phyloP scores from a whole-genome alignment of 768 basidiomycete species.

The Hygrocybe punicea region DNA sequence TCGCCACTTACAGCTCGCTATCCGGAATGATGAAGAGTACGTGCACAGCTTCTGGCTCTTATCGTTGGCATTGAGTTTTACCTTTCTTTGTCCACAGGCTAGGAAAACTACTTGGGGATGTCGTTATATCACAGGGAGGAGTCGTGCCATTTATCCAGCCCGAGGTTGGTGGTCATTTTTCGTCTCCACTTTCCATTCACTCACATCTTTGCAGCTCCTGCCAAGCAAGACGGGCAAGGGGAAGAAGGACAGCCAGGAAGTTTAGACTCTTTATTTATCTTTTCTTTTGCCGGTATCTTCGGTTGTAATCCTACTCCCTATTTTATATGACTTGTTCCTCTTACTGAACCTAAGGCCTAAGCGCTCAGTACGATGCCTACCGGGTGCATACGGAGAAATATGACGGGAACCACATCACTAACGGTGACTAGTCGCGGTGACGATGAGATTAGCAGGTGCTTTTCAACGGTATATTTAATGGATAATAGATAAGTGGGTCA shows the following conservation, averaged over 20 bases:
- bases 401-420: too few species aligned
- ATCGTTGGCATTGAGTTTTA: not conserved
- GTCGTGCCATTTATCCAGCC: slow-evolving; percentile 70
- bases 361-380: too few species aligned
- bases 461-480: too few species aligned
- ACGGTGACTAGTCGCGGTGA: too few species aligned
- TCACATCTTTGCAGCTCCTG: slow-evolving; percentile 32
- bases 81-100: slow-evolving; percentile 35
- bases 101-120: slow-evolving; percentile 74
- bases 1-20: slow-evolving; percentile 76
- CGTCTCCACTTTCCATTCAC: not conserved
- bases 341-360: not conserved
- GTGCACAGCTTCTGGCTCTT: slow-evolving; percentile 13
- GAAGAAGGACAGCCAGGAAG: slow-evolving; percentile 49
- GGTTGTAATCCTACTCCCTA: slow-evolving; percentile 8
- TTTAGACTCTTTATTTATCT: slow-evolving; percentile 31
- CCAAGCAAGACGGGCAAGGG: slow-evolving; percentile 44
- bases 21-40: slow-evolving; percentile 75
- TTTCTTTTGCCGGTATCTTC: slow-evolving; percentile 25
- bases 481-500: too few species aligned
- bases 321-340: slow-evolving; percentile 8
- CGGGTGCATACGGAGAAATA: too few species aligned
- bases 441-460: too few species aligned
- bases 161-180: slow-evolving; percentile 19
- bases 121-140: slow-evolving; percentile 84